Percentiles rank a stretch among this genome's conserved stretches.
Conservation (phyloP, 2,329 filamentous ascomycete genomes). For the Cladophialophora bantiana region DNA sequence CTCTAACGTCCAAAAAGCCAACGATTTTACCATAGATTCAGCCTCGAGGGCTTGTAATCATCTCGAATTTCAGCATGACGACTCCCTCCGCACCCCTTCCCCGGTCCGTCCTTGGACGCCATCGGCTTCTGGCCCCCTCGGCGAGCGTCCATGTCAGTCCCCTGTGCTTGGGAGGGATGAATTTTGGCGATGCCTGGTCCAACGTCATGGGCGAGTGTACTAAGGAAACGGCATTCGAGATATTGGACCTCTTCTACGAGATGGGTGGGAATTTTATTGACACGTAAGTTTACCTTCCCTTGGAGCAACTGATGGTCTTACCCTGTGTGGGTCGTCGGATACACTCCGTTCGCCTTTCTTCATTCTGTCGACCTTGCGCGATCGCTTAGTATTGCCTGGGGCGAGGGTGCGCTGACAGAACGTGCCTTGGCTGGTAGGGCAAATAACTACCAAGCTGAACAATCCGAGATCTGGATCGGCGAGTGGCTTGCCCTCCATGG, state of each 20-base stretch:
- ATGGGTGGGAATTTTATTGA: conserved; percentile 62
- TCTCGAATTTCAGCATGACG: conserved; percentile 18
- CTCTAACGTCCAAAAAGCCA: no score
- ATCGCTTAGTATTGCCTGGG: not conserved
- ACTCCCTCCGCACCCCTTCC: conserved; percentile 43
- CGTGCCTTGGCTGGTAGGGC: conserved; percentile 38
- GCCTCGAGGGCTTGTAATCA: not conserved
- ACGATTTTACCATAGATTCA: not conserved
- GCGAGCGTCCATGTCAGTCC: conserved; percentile 62
- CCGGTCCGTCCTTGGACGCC: conserved; percentile 56
- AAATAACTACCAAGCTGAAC: conserved; percentile 52
- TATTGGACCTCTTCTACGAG: conserved; percentile 57
- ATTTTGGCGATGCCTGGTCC: conserved; percentile 60
- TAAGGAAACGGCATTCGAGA: conserved; percentile 54
- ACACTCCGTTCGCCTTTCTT: no score
- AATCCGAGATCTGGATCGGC: conserved; percentile 58
- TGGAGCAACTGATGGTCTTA: not conserved
- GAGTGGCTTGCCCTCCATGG: conserved; percentile 58
- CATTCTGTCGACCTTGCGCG: no score
- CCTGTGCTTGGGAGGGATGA: conserved; percentile 63
- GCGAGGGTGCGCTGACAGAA: not conserved
- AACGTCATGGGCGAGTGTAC: conserved; percentile 45
- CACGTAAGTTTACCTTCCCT: conserved; percentile 43
- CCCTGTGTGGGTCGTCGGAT: no score
- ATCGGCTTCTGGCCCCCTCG: conserved; percentile 59